phyloP scores from a whole-genome alignment of 345 rosid genomes.

The Lepidium sativum region DNA sequence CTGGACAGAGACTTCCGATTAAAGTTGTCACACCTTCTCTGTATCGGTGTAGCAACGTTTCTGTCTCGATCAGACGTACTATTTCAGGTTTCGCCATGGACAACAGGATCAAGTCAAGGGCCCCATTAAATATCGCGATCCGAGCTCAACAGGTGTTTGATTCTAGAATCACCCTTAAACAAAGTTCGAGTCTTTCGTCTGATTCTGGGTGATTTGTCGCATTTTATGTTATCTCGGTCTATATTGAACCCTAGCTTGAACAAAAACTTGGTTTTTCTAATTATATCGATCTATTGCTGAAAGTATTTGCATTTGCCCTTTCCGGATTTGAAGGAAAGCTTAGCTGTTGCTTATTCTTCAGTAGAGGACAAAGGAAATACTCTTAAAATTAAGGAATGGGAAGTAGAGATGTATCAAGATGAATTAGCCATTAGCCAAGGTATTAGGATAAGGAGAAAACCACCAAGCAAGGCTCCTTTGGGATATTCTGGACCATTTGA shows the following conservation, averaged over 20 bases:
- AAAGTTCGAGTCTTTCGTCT: slow-evolving; percentile 3
- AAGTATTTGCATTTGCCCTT: slow-evolving; percentile 2
- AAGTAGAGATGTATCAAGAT: slow-evolving; percentile 59
- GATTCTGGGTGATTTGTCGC: not conserved
- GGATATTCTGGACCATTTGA: slow-evolving; percentile 87
- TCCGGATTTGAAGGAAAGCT: slow-evolving; percentile 30
- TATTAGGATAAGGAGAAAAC: slow-evolving; percentile 69
- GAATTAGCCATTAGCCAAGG: slow-evolving; percentile 78
- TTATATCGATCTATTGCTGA: not conserved
- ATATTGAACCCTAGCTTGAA: not conserved
- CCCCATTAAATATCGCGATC: slow-evolving; percentile 21
- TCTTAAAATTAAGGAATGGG: slow-evolving; percentile 74
- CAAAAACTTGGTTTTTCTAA: not conserved
- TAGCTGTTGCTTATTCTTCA: slow-evolving; percentile 17
- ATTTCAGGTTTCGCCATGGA: slow-evolving; percentile 27
- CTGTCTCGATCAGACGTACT: slow-evolving; percentile 23
- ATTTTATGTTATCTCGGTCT: not conserved
- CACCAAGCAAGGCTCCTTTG: slow-evolving; percentile 59
- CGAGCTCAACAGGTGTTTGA: slow-evolving; percentile 46
- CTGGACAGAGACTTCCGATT: slow-evolving; percentile 25
- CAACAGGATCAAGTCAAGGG: slow-evolving; percentile 2
- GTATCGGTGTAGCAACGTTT: not conserved
- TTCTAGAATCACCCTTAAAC: not conserved
- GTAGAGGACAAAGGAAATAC: slow-evolving; percentile 11
- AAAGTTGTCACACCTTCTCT: slow-evolving; percentile 17